phyloP scores from a whole-genome alignment of 345 rosid genomes.

The Streptanthus diversifolius region DNA sequence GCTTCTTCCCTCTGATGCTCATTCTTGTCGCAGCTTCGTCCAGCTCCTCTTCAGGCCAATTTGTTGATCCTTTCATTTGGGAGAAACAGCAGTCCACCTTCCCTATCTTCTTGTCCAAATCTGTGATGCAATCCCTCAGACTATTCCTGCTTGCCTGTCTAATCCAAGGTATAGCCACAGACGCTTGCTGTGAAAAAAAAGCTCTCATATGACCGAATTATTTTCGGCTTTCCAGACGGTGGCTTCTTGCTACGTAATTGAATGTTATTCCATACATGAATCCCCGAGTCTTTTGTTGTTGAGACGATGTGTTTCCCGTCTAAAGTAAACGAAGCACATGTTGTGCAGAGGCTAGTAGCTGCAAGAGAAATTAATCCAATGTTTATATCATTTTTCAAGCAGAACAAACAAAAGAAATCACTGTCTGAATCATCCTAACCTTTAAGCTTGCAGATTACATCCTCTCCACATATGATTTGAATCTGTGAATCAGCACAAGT shows the following conservation, averaged over 20 bases:
- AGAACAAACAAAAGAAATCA: neutral
- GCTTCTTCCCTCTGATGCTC: constrained; percentile 45
- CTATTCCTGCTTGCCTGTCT: constrained; percentile 34
- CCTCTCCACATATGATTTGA: constrained; percentile 42
- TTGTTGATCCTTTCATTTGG: constrained; percentile 50
- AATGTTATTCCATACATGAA: constrained; percentile 57
- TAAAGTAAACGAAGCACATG: constrained; percentile 51
- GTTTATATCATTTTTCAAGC: neutral
- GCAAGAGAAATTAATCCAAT: neutral
- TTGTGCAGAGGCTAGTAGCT: constrained; percentile 48
- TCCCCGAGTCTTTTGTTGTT: constrained; percentile 51
- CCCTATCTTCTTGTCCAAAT: constrained; percentile 37
- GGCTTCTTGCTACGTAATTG: constrained; percentile 37
- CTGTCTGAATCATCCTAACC: constrained; percentile 23
- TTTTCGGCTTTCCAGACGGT: constrained; percentile 33
- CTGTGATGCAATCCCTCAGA: constrained; percentile 21
- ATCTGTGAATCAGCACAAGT: constrained; percentile 70
- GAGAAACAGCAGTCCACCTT: constrained; percentile 32
- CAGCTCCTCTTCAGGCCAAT: constrained; percentile 87
- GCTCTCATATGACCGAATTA: constrained; percentile 48
- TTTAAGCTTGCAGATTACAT: constrained; percentile 57
- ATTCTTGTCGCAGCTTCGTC: constrained; percentile 8
- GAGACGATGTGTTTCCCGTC: constrained; percentile 69
- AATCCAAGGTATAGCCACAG: constrained; percentile 67
- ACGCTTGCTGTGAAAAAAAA: constrained; percentile 50